Evolutionary conservation across 805 yeast species (phyloP).

Genomic region (Candida manassasensis): DNA sequence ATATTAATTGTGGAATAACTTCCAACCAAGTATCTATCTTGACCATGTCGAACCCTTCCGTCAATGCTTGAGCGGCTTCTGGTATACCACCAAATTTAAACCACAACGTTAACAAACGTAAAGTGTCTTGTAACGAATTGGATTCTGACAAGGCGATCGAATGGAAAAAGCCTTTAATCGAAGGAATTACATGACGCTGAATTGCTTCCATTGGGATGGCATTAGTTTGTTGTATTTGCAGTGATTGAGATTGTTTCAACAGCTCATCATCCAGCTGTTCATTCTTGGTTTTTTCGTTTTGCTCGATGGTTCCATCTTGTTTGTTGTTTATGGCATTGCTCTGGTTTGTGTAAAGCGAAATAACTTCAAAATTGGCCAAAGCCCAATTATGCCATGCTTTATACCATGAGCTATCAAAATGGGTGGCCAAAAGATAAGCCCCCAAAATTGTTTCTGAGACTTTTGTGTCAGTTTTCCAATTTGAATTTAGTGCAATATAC

Average conservation of each 20-base stretch:
- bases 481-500: conserved; percentile 77
- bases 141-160: conserved; percentile 84
- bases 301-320: conserved; percentile 24
- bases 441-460: conserved; percentile 78
- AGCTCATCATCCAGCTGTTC: conserved; percentile 13
- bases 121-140: conserved; percentile 87
- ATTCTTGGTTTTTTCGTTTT: conserved; percentile 19
- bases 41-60: conserved; percentile 85
- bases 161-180: conserved; percentile 92
- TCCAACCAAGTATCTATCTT: conserved; percentile 92
- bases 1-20: conserved; percentile 91
- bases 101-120: conserved; percentile 89
- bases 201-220: conserved; percentile 51
- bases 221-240: conserved; percentile 12
- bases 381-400: conserved; percentile 99
- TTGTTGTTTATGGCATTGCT: conserved; percentile 13
- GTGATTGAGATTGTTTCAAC: conserved; percentile 13
- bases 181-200: conserved; percentile 89
- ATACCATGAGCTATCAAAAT: conserved; percentile 89
- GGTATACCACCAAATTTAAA: conserved; percentile 91
- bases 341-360: conserved; percentile 51
- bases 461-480: conserved; percentile 67
- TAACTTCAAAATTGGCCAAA: conserved; percentile 92
- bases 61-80: conserved; percentile 86
- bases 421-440: conserved; percentile 89